Base-by-base conservation (phyloP, 345 rosid genomes). In the Rhizophora apiculata region DNA sequence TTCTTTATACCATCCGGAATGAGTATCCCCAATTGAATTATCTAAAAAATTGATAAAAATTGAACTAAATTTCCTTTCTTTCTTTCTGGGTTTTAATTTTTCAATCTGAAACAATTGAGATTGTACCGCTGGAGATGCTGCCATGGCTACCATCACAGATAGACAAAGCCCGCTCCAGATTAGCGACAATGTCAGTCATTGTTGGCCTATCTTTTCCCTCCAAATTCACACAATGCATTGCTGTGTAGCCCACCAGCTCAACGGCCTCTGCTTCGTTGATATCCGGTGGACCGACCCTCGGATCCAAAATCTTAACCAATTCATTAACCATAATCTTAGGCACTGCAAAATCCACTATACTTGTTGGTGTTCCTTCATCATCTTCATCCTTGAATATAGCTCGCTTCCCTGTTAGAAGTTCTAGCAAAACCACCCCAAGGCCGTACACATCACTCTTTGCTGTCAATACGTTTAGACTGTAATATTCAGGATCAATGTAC, bases 371-470 rank as follows among this genome's bases (percentile, higher is more conserved):
- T 48, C 78, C 80, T 61, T 63, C 87, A 9, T 70, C 75, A 18
- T 82, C 93, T 0, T 53, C 65, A 51, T 67, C 58, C 76, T 77
- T 85, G 76, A 89, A 89, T 11, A 88, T 85, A 2, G 98, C 89
- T 69, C 82, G 80, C 72, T 76, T 91, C 2, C 97, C 98, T 1
- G 96, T 93, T 56, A 93, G 54, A 52, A 93, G 77, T 32, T 93
- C 98, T 26, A 93, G 62, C 69, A 91, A 67, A 46, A 93, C 98
- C 9, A 93, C 96, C 0, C 98, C 98, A 1, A 93, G 75, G 1
- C 98, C 97, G 10, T 93, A 93, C 31, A 93, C 97, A 51, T 93
- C 98, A 34, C 96, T 91, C 82, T 93, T 91, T 0, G 87, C 83
- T 0, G 98, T 93, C 48, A 91, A 69, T 11, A 91, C 94, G 36